These are phyloP conservation scores for Phytophthora ramorum DNA, from an alignment of 352 stramenopile species.

Conservation along the genomic window DNA sequence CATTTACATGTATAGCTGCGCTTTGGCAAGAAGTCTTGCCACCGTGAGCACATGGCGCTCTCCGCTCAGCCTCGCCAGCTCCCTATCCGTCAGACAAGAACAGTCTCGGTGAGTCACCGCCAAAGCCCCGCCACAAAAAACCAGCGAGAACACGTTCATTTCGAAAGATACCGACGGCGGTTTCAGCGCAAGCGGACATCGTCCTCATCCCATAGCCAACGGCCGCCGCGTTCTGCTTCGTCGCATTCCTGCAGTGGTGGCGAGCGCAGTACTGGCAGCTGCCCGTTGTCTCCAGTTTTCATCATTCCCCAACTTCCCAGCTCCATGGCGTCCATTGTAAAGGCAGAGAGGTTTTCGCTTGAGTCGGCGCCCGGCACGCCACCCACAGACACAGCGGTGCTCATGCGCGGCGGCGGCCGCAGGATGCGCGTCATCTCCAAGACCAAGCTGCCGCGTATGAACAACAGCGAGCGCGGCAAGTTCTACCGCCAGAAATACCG, in stretches of 20 bases:
- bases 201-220: conserved; percentile 11
- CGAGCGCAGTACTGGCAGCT: conserved; percentile 2
- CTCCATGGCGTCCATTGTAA: conserved; percentile 12
- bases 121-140: no score
- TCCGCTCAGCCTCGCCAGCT: background rate
- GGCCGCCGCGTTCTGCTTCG: conserved; percentile 11
- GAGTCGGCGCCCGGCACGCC: conserved; percentile 4
- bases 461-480: conserved; percentile 72
- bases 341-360: conserved; percentile 7
- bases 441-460: conserved; percentile 65
- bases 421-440: conserved; percentile 38
- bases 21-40: background rate
- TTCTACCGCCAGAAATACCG: conserved; percentile 74
- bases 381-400: conserved; percentile 20
- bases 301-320: conserved; percentile 23
- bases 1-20: background rate
- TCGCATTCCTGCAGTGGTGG: conserved; percentile 10
- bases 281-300: background rate
- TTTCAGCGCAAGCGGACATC: conserved; percentile 2
- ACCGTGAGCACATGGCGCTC: background rate
- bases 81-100: background rate
- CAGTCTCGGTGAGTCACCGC: background rate
- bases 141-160: no score
- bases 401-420: conserved; percentile 26
- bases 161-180: background rate